Evolutionary conservation across 148 eudicot species (phyloP).

Genomic region (Vaccinium myrtillus): DNA sequence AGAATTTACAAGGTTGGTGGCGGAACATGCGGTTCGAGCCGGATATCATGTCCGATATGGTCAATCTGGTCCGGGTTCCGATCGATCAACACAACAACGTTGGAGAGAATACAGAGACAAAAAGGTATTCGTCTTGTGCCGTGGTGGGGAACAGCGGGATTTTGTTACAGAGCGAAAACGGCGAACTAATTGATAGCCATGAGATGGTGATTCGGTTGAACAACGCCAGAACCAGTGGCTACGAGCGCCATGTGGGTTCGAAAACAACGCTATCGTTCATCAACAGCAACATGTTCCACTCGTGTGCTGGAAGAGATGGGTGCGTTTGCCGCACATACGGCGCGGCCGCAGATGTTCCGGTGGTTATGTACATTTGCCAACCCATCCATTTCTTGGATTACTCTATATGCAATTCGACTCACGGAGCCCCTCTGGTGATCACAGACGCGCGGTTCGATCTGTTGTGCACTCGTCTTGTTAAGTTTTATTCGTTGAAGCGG

Average conservation of each 20-base stretch:
- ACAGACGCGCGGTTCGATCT: conserved; percentile 73
- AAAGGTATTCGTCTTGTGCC: conserved; percentile 60
- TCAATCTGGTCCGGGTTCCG: conserved; percentile 31
- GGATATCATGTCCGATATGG: conserved; percentile 48
- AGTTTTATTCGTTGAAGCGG: conserved; percentile 75
- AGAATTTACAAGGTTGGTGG: conserved; percentile 53
- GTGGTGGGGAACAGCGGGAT: conserved; percentile 93
- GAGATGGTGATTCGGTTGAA: conserved; percentile 78
- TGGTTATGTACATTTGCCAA: conserved; percentile 77
- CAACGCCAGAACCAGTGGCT: conserved; percentile 54
- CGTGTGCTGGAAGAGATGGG: conserved; percentile 54
- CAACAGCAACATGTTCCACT: conserved; percentile 76
- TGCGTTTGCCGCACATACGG: conserved; percentile 89
- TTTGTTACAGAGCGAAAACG: conserved; percentile 50
- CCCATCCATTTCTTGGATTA: conserved; percentile 84
- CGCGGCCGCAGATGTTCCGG: conserved; percentile 33
- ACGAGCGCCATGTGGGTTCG: conserved; percentile 51
- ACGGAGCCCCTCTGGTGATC: conserved; percentile 57
- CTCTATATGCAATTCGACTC: conserved; percentile 60
- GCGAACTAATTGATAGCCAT: conserved; percentile 60
- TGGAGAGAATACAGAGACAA: not conserved
- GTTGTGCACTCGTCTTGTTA: conserved; percentile 66
- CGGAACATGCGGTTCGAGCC: conserved; percentile 41
- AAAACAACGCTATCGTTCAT: conserved; percentile 73
- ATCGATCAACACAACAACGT: not conserved